These are phyloP conservation scores for Ogataea polymorpha DNA, from an alignment of 805 yeast species.

Conservation along the genomic window DNA sequence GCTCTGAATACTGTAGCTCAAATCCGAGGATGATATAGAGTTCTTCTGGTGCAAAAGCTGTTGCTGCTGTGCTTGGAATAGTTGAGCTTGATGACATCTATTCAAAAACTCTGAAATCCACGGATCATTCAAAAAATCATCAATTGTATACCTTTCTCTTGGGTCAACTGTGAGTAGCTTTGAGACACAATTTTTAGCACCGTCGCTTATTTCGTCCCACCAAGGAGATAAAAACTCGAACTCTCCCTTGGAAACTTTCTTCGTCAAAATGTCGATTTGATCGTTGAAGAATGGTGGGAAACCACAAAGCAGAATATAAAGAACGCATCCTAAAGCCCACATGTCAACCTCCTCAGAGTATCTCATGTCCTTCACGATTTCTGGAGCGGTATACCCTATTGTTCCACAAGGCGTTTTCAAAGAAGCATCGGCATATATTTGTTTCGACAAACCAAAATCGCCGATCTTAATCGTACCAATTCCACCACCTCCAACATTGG, in stretches of 20 bases:
- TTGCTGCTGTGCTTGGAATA: slow-evolving; percentile 19
- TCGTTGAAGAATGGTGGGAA: slow-evolving; percentile 97
- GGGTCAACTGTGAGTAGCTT: slow-evolving; percentile 72
- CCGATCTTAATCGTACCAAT: slow-evolving; percentile 89
- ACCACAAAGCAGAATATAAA: slow-evolving; percentile 91
- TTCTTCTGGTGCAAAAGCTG: slow-evolving; percentile 12
- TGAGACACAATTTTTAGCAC: slow-evolving; percentile 68
- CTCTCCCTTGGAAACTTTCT: slow-evolving; percentile 76
- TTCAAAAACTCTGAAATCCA: slow-evolving; percentile 51
- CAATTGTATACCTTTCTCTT: slow-evolving; percentile 61
- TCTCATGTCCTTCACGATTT: slow-evolving; percentile 88
- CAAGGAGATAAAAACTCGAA: slow-evolving; percentile 75
- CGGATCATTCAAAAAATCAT: slow-evolving; percentile 70
- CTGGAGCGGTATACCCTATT: slow-evolving; percentile 98
- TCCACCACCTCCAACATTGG: slow-evolving; percentile 88
- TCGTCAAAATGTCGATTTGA: slow-evolving; percentile 67
- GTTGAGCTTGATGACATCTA: slow-evolving; percentile 32
- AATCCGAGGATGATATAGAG: slow-evolving; percentile 3
- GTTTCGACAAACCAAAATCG: slow-evolving; percentile 92
- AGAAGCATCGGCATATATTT: slow-evolving; percentile 81
- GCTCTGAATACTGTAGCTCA: background rate
- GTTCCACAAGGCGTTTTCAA: slow-evolving; percentile 96
- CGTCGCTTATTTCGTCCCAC: slow-evolving; percentile 80
- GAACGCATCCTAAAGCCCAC: slow-evolving; percentile 98
- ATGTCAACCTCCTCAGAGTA: slow-evolving; percentile 94